Conservation (phyloP, 768 basidiomycete species). For the Mrakia frigida region DNA sequence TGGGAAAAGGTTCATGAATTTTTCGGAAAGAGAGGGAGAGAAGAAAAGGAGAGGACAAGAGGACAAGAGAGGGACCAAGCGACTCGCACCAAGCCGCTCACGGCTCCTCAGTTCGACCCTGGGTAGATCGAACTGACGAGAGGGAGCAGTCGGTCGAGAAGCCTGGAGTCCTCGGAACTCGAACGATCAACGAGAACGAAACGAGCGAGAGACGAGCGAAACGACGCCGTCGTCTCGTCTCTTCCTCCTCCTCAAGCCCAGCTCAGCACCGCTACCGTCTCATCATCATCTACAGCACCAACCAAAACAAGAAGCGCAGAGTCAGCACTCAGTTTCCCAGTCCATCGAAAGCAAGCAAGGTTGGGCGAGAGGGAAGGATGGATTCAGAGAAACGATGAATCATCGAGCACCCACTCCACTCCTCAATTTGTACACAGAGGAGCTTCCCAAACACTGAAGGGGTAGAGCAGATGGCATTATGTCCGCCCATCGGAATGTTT, state of each 20-base stretch:
- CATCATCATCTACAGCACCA: too few species aligned
- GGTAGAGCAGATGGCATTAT: neutral
- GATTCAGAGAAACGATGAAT: conserved; percentile 11
- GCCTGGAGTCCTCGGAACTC: too few species aligned
- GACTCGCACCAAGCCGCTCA: too few species aligned
- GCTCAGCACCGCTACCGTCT: too few species aligned
- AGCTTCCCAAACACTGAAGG: conserved; percentile 12
- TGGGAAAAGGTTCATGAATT: too few species aligned
- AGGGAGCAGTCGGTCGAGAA: too few species aligned
- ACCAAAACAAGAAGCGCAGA: neutral
- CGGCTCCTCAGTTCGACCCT: too few species aligned
- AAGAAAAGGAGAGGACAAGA: neutral
- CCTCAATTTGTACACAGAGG: neutral
- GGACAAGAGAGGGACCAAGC: neutral
- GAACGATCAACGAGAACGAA: too few species aligned
- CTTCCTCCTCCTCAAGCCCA: too few species aligned
- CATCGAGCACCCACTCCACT: neutral
- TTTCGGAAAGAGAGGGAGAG: neutral
- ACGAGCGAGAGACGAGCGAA: neutral
- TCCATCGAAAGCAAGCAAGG: neutral
- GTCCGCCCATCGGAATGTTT: conserved; percentile 13
- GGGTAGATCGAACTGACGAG: too few species aligned
- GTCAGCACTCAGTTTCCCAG: too few species aligned
- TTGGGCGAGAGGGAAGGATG: neutral
- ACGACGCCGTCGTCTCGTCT: neutral